phyloP scores from a whole-genome alignment of 495 filamentous ascomycete genomes.

The Aspergillus funiculosus region DNA sequence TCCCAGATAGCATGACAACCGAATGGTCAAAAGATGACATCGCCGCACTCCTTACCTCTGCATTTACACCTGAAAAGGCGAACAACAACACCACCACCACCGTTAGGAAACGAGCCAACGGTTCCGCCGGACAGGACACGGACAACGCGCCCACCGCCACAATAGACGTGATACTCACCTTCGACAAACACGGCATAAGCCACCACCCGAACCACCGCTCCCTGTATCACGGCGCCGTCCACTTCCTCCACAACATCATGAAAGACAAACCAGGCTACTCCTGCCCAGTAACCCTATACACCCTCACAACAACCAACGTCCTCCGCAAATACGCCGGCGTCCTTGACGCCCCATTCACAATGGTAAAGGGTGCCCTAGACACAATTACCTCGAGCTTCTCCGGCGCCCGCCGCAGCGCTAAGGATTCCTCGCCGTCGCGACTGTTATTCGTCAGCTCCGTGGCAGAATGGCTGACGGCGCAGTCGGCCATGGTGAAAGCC shows the following conservation, averaged over 20 bases:
- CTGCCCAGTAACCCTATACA: slow-evolving; percentile 76
- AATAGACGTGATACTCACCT: slow-evolving; percentile 82
- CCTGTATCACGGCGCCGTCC: slow-evolving; percentile 72
- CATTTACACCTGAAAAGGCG: slow-evolving; percentile 59
- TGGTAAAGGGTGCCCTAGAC: slow-evolving; percentile 42
- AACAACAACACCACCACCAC: slow-evolving; percentile 14
- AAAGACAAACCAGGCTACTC: slow-evolving; percentile 59
- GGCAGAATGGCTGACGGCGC: slow-evolving; percentile 57
- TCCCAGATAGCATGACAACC: slow-evolving; percentile 79
- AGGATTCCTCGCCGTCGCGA: slow-evolving; percentile 40
- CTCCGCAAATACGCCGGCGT: slow-evolving; percentile 74
- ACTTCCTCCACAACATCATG: slow-evolving; percentile 60
- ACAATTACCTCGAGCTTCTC: slow-evolving; percentile 32
- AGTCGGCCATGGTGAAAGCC: slow-evolving; percentile 77
- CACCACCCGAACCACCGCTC: slow-evolving; percentile 88
- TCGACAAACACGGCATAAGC: slow-evolving; percentile 74
- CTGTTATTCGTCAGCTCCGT: slow-evolving; percentile 66
- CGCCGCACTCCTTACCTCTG: slow-evolving; percentile 56
- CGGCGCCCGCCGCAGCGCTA: slow-evolving; percentile 26
- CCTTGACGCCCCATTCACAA: slow-evolving; percentile 64
- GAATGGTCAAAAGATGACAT: slow-evolving; percentile 68
- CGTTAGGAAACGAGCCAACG: slow-evolving; percentile 17
- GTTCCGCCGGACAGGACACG: slow-evolving; percentile 13
- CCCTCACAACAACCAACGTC: slow-evolving; percentile 62
- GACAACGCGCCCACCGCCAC: slow-evolving; percentile 47